Percentiles rank a stretch among this genome's conserved stretches.
These are phyloP conservation scores for Ramalina intermedia DNA, from an alignment of 495 filamentous ascomycete genomes.

Conservation along the genomic window DNA sequence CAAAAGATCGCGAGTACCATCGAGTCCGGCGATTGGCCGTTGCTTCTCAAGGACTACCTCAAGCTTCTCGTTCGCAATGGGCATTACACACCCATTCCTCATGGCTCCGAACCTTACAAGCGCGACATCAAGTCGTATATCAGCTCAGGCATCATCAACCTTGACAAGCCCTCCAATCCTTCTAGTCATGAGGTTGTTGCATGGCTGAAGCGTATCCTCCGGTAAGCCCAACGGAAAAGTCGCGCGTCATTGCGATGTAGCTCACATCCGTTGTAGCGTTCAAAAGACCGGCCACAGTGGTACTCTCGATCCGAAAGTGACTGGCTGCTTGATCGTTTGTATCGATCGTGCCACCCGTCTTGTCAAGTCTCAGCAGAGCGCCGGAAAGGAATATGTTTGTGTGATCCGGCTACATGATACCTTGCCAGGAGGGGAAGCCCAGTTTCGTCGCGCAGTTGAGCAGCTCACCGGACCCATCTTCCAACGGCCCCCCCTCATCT, in stretches of 20 bases:
- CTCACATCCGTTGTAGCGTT: slow-evolving; percentile 35
- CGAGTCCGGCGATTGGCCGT: slow-evolving; percentile 70
- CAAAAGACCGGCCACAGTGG: slow-evolving; percentile 97
- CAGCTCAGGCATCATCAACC: slow-evolving; percentile 91
- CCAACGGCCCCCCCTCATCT: slow-evolving; percentile 93
- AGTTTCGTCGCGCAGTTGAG: slow-evolving; percentile 81
- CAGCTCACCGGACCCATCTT: slow-evolving; percentile 91
- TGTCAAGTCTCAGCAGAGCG: slow-evolving; percentile 96
- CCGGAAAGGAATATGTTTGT: slow-evolving; percentile 81
- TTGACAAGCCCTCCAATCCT: slow-evolving; percentile 96
- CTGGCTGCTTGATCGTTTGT: slow-evolving; percentile 89
- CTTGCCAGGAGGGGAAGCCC: slow-evolving; percentile 76
- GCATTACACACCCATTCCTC: slow-evolving; percentile 88
- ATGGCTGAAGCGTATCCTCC: slow-evolving; percentile 93
- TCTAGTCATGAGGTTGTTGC: slow-evolving; percentile 97
- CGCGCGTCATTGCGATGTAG: neutral
- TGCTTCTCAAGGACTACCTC: slow-evolving; percentile 85
- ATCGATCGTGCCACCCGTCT: slow-evolving; percentile 90
- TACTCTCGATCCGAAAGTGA: slow-evolving; percentile 89
- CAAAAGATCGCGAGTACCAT: slow-evolving; percentile 53
- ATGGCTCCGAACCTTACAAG: slow-evolving; percentile 70
- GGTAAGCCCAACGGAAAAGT: slow-evolving; percentile 33
- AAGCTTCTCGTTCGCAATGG: slow-evolving; percentile 75
- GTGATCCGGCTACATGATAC: slow-evolving; percentile 87
- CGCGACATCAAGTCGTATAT: slow-evolving; percentile 93